Evolutionary conservation across 75 land plant genomes (phyloP).

Genomic region (Selaginella tamariscina): DNA sequence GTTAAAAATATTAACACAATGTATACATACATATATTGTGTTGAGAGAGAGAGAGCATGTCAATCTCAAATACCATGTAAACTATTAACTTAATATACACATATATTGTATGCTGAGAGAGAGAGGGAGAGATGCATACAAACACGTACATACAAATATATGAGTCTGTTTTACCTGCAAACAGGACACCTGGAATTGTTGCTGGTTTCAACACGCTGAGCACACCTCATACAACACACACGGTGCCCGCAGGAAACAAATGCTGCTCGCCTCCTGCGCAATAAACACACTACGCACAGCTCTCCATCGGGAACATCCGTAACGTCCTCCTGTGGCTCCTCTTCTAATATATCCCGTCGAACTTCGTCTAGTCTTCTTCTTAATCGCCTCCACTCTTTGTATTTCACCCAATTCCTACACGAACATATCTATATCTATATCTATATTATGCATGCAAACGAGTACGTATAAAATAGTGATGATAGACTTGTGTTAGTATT

Average conservation of each 20-base stretch:
- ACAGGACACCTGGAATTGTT: slow-evolving; percentile 56
- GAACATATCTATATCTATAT: background rate
- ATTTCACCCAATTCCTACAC: slow-evolving; percentile 64
- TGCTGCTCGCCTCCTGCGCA: slow-evolving; percentile 51
- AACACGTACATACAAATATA: no score
- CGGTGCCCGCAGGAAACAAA: slow-evolving; percentile 86
- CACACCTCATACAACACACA: slow-evolving; percentile 76
- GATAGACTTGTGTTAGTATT: no score
- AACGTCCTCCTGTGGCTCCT: slow-evolving; percentile 25
- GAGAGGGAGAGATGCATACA: no score
- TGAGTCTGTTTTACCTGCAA: no score
- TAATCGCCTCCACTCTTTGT: slow-evolving; percentile 43
- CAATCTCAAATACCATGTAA: no score
- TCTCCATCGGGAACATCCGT: slow-evolving; percentile 72
- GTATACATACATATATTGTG: no score
- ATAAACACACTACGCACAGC: slow-evolving; percentile 66
- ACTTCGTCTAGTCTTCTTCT: background rate
- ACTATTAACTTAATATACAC: no score
- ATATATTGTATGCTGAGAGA: no score
- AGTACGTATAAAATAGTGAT: background rate
- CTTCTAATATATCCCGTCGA: slow-evolving; percentile 18
- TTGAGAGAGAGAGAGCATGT: no score
- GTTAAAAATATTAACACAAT: no score
- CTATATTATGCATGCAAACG: background rate
- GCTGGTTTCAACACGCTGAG: slow-evolving; percentile 33